A percentile compares a stretch with the other conserved stretches of the same genome.
These are phyloP conservation scores for Grosmannia huntii DNA, from an alignment of 2,329 filamentous ascomycete genomes.

Conservation along the genomic window DNA sequence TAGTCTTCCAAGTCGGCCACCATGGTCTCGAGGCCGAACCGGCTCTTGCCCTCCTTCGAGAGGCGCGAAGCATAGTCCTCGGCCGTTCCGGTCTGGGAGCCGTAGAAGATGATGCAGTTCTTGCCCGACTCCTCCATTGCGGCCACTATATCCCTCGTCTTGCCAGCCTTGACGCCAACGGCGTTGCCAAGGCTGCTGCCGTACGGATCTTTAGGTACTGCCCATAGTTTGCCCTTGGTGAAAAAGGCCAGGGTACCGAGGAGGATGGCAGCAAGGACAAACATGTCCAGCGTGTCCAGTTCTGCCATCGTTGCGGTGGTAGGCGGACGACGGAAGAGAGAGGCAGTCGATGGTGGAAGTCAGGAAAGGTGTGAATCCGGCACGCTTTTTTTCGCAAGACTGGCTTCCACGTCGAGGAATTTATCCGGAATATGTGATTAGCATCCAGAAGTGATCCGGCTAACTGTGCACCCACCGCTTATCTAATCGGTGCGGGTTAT, in stretches of 20 bases:
- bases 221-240: constrained; percentile 95
- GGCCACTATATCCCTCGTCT: constrained; percentile 84
- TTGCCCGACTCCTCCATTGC: constrained; percentile 93
- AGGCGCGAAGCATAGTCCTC: constrained; percentile 95
- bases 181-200: constrained; percentile 59
- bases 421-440: neutral
- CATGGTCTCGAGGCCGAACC: constrained; percentile 96
- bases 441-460: neutral
- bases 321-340: neutral
- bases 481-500: neutral
- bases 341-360: neutral
- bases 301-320: constrained; percentile 60
- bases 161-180: constrained; percentile 61
- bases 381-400: neutral
- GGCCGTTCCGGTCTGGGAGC: constrained; percentile 94
- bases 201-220: constrained; percentile 76
- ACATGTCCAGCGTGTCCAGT: constrained; percentile 87
- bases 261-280: constrained; percentile 78
- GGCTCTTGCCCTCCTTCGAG: constrained; percentile 92
- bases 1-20: constrained; percentile 96
- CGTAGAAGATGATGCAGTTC: constrained; percentile 97
- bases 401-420: neutral
- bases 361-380: neutral
- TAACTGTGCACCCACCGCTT: neutral
- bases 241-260: constrained; percentile 89